Evolutionary conservation across 2,329 filamentous ascomycete genomes (phyloP), one percentile per base, ranked within the genome.

Genomic region (Phialocephala sp.): DNA sequence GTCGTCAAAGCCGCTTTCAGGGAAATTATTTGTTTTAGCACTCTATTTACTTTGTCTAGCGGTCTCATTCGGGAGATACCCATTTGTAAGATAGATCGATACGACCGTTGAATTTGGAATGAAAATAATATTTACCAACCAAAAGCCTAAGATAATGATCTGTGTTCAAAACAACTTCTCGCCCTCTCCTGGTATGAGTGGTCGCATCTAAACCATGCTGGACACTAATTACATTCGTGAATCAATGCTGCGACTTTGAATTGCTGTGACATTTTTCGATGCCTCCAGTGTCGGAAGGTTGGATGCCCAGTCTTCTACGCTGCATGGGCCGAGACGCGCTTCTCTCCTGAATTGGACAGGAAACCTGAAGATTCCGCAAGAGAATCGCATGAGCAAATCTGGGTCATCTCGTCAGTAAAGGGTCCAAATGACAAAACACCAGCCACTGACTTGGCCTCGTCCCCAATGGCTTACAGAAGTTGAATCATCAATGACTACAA

Each of bases 401-500:
- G 11, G 27, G 18, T 12, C 35, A 35, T 54, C 50, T 54, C 50
- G 6, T 54, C 4, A 27, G 50, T 14, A 18, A 54, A 18, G 50
- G 14, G 12, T 14, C 24, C 11, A 35, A 27, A 35, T 54, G 50
- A 54, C 50, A 32, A n/a, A 5, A 54, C 12, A 54, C 50, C 50
- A 32, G 14, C 24, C 24, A 18, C 14, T 54, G 50, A 11, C 22
- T 52, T 27, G 15, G 24, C n/a, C n/a, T n/a, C n/a, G 6, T 50
- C 45, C 24, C 41, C 11, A 50, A 57, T 39, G 35, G 56, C 59
- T 59, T 37, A 61, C 55, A 24, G 57, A 62, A 62, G 27, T 37
- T 67, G 63, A 67, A 66, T 68, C 67, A 69, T 66, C 56, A 32
- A 54, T 69, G 55, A 64, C 63, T 62, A 59, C 57, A 63, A 57